Base-by-base conservation (phyloP, 2,329 filamentous ascomycete species). In the Ophiosphaerella korrae region DNA sequence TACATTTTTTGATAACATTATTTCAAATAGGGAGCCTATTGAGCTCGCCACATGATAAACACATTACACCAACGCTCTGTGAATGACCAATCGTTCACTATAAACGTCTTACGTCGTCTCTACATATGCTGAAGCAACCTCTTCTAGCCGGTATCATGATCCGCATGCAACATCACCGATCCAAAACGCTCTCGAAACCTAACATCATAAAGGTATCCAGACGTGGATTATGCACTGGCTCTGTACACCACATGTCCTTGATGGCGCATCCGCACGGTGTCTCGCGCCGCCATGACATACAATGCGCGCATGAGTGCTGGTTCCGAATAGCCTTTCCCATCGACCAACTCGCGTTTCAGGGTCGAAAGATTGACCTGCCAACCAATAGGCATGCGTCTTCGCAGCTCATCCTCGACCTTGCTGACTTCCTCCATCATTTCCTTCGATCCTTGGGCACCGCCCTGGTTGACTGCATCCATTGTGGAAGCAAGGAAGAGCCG, bases 401-500 rank as follows among this genome's bases (percentile, higher is more conserved):
- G 88, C 44, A 99, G 79, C 78, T 97, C 94, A 13, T 91, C 86
- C 75, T 97, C 94, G 5, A 97, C 84, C 63, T 90, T 91, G 60
- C 82, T 82, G 5, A 90, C 89, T 73, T 97, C 94, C 43, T 96
- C 91, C 75, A 95, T 93, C 48, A 97, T 79, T 75, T 97, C 93
- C 56, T 90, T 88, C 67, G 87, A 92, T 33, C 90, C 90, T 31
- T 75, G 73, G 57, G 88, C 89, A 61, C 89, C 88, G 53, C 92
- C 93, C 66, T 96, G 91, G 52, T 90, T 93, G 49, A 97, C 92
- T 7, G 94, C 94, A 68, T 99, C 93, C 94, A 99, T 97, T 50
- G 94, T 99, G 3, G 88, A 92, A 59, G 92, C 94, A 26, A 99
- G 80, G 86, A 99, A 99, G 13, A 99, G 83, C 0, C 94, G 88